Evolutionary conservation across 306 rosid species (phyloP).

Genomic region (Quillaja saponaria): DNA sequence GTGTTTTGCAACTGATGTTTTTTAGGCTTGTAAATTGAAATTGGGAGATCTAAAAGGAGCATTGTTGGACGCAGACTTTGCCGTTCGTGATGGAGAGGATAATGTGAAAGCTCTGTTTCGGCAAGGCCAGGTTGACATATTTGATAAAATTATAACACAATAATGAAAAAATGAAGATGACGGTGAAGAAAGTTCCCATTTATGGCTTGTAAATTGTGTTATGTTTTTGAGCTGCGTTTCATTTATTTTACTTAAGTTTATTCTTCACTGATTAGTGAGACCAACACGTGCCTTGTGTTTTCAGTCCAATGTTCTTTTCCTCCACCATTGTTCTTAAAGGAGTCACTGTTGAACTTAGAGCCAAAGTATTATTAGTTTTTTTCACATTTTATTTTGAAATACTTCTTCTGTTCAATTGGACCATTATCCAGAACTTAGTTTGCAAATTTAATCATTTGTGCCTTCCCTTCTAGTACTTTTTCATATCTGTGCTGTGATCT

Average conservation of each 20-base stretch:
- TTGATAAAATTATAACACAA: no score
- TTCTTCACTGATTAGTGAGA: background rate
- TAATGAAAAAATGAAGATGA: conserved; percentile 21
- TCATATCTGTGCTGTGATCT: conserved; percentile 21
- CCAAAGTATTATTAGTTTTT: no score
- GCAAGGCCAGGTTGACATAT: conserved; percentile 55
- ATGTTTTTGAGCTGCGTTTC: background rate
- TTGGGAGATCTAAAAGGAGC: conserved; percentile 55
- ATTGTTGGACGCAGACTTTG: conserved; percentile 50
- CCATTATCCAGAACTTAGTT: no score
- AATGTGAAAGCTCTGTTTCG: conserved; percentile 56
- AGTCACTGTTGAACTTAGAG: no score
- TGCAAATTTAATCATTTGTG: background rate
- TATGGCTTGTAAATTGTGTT: conserved; percentile 22
- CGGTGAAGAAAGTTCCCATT: conserved; percentile 8
- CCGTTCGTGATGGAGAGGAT: conserved; percentile 52
- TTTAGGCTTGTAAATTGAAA: conserved; percentile 57
- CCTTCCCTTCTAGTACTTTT: conserved; percentile 11
- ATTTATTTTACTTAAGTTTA: background rate
- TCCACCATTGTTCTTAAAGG: conserved; percentile 12
- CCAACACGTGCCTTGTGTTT: conserved; percentile 5
- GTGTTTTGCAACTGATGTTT: no score
- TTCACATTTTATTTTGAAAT: no score
- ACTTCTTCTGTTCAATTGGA: no score
- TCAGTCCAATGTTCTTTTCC: conserved; percentile 8